Conservation (phyloP, 148 eudicot genomes). For the Oxyria digyna region DNA sequence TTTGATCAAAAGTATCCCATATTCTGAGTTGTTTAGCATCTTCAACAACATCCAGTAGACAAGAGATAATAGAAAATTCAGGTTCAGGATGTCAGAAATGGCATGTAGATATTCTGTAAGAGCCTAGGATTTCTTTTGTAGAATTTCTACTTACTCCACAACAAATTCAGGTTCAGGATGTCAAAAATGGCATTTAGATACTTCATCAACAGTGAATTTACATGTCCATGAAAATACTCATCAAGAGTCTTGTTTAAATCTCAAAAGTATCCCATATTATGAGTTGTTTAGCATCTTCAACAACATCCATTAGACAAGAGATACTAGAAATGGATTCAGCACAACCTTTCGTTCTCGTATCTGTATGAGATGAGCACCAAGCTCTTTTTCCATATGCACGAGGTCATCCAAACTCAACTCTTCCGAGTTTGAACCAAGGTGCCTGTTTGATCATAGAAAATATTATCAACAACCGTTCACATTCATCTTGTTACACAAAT, state of each 20-base stretch:
- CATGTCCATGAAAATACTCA: no score
- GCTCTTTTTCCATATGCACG: not conserved
- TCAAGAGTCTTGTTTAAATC: no score
- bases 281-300: not conserved
- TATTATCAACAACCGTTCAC: not conserved
- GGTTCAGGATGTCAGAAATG: no score
- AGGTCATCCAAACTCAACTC: not conserved
- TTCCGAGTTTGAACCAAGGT: constrained; percentile 1
- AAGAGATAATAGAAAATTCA: not conserved
- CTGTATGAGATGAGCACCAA: not conserved
- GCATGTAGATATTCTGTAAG: no score
- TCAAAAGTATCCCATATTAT: not conserved
- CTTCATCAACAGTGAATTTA: no score
- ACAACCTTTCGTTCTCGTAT: not conserved
- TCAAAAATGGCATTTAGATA: no score
- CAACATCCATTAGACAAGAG: not conserved
- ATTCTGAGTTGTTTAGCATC: not conserved
- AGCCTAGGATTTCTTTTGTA: no score
- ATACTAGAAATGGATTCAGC: not conserved
- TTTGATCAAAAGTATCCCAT: not conserved
- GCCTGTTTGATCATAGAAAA: not conserved
- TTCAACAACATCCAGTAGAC: not conserved
- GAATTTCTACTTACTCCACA: no score
- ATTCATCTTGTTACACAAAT: not conserved
- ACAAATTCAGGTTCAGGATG: no score